phyloP scores from a whole-genome alignment of 805 yeast species.

The Scheffersomyces lignosus region DNA sequence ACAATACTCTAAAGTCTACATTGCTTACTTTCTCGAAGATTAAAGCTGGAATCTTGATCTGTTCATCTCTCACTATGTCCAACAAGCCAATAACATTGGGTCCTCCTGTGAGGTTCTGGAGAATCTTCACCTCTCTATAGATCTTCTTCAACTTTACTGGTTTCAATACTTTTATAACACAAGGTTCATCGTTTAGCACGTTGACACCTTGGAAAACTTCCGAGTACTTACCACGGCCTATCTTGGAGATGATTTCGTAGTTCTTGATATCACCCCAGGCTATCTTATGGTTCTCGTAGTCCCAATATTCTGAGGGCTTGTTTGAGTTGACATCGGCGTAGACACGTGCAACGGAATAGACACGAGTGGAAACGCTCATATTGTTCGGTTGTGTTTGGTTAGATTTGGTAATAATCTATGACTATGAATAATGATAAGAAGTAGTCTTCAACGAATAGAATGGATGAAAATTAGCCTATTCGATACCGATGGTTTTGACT shows the following conservation, averaged over 20 bases:
- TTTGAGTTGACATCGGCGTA: conserved; percentile 72
- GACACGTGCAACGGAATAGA: conserved; percentile 47
- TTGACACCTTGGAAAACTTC: conserved; percentile 89
- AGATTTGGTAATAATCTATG: too few relatives aligned
- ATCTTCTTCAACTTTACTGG: conserved; percentile 93
- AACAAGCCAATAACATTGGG: conserved; percentile 75
- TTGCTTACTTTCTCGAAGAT: conserved; percentile 84
- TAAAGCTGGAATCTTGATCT: conserved; percentile 80
- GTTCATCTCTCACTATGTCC: conserved; percentile 81
- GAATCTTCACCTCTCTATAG: conserved; percentile 82
- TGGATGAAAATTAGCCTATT: too few relatives aligned
- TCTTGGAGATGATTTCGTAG: conserved; percentile 78
- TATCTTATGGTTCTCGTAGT: conserved; percentile 63
- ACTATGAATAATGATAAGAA: too few relatives aligned
- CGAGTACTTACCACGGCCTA: conserved; percentile 94
- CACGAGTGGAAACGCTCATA: conserved; percentile 30
- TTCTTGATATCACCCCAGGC: conserved; percentile 44
- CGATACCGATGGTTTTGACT: too few relatives aligned
- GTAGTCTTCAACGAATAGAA: too few relatives aligned
- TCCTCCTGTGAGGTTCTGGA: conserved; percentile 82
- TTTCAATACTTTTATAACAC: conserved; percentile 86
- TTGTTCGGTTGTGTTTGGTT: not conserved
- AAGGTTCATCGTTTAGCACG: conserved; percentile 55
- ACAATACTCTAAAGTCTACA: conserved; percentile 76
- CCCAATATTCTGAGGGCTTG: conserved; percentile 79